phyloP scores from a whole-genome alignment of 495 filamentous ascomycete species.

The Entonaema liquescens region DNA sequence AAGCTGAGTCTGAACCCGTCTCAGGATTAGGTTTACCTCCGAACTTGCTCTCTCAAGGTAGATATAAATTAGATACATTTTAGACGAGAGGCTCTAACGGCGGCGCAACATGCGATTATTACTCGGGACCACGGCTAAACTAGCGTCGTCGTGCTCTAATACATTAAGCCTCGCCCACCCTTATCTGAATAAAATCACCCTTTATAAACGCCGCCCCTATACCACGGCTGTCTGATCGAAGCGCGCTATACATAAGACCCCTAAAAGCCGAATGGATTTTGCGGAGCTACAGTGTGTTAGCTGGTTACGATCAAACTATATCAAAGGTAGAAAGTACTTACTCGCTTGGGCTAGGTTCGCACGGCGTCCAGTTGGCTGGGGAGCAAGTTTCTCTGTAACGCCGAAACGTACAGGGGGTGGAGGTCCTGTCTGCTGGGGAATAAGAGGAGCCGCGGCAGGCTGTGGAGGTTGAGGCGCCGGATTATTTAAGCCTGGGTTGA shows the following conservation, averaged over 20 bases:
- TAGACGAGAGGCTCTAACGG: background rate
- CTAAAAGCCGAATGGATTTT: constrained; percentile 94
- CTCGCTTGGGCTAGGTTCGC: constrained; percentile 94
- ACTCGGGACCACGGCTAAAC: background rate
- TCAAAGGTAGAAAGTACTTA: constrained; percentile 63
- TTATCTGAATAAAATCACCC: background rate
- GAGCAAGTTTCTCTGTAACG: constrained; percentile 80
- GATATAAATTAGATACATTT: constrained; percentile 29
- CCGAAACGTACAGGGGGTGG: constrained; percentile 90
- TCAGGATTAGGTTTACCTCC: constrained; percentile 10
- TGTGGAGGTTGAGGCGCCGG: constrained; percentile 60
- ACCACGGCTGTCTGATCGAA: background rate
- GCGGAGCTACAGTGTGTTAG: constrained; percentile 68
- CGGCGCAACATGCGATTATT: background rate
- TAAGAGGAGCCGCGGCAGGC: constrained; percentile 59
- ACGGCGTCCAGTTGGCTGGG: constrained; percentile 88
- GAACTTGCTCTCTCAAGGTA: constrained; percentile 10
- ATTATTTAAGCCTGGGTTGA: constrained; percentile 52
- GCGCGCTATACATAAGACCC: background rate
- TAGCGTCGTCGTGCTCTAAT: background rate
- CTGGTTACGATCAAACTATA: background rate
- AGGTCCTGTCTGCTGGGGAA: constrained; percentile 93
- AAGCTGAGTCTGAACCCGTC: background rate
- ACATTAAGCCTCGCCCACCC: constrained; percentile 10
- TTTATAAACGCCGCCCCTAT: constrained; percentile 2